Conservation (phyloP, 2,329 filamentous ascomycete genomes). For the Trichophaea hybrida region DNA sequence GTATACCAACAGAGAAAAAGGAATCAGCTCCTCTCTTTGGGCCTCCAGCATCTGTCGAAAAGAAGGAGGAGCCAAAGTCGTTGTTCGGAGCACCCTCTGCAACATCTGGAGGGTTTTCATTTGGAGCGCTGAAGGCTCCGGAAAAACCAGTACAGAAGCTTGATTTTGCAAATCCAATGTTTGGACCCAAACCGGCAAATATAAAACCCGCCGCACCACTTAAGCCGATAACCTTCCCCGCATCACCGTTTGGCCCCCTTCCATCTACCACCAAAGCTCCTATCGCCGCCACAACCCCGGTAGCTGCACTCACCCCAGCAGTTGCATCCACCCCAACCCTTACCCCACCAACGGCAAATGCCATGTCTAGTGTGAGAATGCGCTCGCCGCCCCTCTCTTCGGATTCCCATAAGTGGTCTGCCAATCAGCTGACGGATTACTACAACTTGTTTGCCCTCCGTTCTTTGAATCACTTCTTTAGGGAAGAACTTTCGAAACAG, state of each 20-base stretch:
- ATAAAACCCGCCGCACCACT: not conserved
- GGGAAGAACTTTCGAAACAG: slow-evolving; percentile 14
- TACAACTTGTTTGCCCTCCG: slow-evolving; percentile 20
- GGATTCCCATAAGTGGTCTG: slow-evolving; percentile 17
- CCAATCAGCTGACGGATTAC: slow-evolving; percentile 19
- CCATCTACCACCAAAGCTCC: not conserved
- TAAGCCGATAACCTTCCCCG: slow-evolving; percentile 7
- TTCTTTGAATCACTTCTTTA: slow-evolving; percentile 17
- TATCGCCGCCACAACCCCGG: not conserved
- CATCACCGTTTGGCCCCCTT: slow-evolving; percentile 5
- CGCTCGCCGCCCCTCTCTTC: slow-evolving; percentile 18
- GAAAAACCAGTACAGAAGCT: slow-evolving; percentile 4
- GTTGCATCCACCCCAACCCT: not conserved
- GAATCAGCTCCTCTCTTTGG: not conserved
- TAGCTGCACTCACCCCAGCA: not conserved
- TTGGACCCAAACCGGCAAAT: not conserved
- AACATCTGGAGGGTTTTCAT: slow-evolving; percentile 3
- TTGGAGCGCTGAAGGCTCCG: slow-evolving; percentile 3
- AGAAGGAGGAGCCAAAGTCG: slow-evolving; percentile 2
- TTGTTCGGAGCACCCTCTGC: not conserved
- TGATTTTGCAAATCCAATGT: slow-evolving; percentile 2
- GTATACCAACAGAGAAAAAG: not conserved
- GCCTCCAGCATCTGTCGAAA: not conserved
- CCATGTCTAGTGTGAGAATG: slow-evolving; percentile 6
- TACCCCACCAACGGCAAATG: slow-evolving; percentile 4